Base-by-base conservation (phyloP, 2,329 filamentous ascomycete genomes). In the Daldinia sp. region DNA sequence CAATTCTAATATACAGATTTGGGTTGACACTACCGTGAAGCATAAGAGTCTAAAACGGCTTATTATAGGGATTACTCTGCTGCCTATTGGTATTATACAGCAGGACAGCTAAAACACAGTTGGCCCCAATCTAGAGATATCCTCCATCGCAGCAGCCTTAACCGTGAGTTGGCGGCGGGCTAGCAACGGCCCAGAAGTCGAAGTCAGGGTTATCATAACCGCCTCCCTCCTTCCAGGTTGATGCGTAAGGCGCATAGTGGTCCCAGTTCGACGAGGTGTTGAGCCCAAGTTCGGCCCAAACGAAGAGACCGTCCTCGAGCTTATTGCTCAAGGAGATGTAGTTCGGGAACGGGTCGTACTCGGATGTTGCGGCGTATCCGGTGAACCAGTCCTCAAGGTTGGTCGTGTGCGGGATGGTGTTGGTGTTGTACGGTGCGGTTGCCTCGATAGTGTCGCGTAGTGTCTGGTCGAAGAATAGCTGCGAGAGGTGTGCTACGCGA, bases 281-380 rank as follows among this genome's bases (percentile, higher is more conserved):
- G 23, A 74, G 63, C 2, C 68, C 72, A 1, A 73, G 63, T 67
- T 74, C 72, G 15, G 72, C 72, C 72, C 72, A 74, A 34, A 73
- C 68, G 55, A 74, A 73, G 19, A 74, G 48, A 4, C 72, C 72
- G 17, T 69, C 63, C 1, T 32, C 15, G 1, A 74, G 54, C 23
- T 58, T 53, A 15, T 61, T 61, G 25, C 72, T 68, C 4, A 74
- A 68, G 30, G 66, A 45, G 52, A 73, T 76, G 63, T 83, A 85
- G 70, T 86, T 81, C 9, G 83, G 76, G 70, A 85, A 80, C 0
- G 84, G 84, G 60, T 84, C 81, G 61, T 74, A 76, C 23, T 71
- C 67, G 21, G 68, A 41, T 4, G 65, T 74, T 2, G 75, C 74
- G 6, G 72, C 70, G 55, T 74, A 73, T n/a, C 71, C 70, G 10